Base-by-base conservation (phyloP, 164 flowering plant species). In the Hamamelis virginiana region DNA sequence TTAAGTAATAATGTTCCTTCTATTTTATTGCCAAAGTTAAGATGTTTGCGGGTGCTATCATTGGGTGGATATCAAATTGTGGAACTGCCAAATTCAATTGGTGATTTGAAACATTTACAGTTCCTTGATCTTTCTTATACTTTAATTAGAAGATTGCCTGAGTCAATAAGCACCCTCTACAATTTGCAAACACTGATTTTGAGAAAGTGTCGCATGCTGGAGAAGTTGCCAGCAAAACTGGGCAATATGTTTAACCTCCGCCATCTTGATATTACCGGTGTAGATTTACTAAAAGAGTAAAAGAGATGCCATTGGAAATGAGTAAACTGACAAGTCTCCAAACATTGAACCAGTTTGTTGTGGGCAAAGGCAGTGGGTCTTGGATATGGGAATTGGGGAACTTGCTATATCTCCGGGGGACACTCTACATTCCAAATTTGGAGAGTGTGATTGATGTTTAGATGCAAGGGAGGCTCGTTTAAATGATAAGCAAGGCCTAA, bases 11-110 rank as follows among this genome's bases (percentile, higher is more conserved):
- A 22, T 56, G 67, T 65, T 13, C 27, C 25, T 9, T 11, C 43
- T 10, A n/a, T 70, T 14, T 13, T 80, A 1, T 28, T 84, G 11
- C 69, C 76, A 9, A 64, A 48, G 5, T 44, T 73, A 6, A 53
- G 22, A 22, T 60, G 59, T 43, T 38, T 80, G 1, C 23, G 76
- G 45, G 76, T 61, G 16, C 43, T 82, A 58, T 73, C 75, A 44
- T 66, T 80, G 44, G n/a, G 50, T 19, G 14, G 19, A 0, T 69
- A 58, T 28, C 0, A 13, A 8, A 69, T 72, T 21, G 25, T 9
- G 0, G 65, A 50, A 27, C 21, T 72, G 43, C 70, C 70, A 3
- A 53, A 51, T 48, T 74, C 69, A 11, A 59, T 74, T 64, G 69
- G 72, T 3, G 25, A 62, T 2, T 55, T 75, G 51, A 63, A 48